Conservation (phyloP, 495 filamentous ascomycete species). For the Neurospora sp. region DNA sequence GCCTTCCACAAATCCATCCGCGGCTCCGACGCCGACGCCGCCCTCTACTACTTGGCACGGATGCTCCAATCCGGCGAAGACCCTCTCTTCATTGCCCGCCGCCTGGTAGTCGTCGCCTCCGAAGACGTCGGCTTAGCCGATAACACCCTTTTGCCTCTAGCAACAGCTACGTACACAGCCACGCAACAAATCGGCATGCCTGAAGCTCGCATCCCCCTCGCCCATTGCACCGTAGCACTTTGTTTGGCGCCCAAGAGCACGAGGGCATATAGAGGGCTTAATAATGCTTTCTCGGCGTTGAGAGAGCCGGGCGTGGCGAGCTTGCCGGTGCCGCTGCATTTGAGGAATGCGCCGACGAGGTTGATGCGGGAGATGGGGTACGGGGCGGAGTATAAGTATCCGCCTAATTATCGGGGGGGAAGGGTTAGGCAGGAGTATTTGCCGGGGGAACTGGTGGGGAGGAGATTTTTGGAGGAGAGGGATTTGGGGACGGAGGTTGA, state of each 20-base stretch:
- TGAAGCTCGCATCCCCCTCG: slow-evolving; percentile 85
- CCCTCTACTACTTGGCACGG: slow-evolving; percentile 85
- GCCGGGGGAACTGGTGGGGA: slow-evolving; percentile 57
- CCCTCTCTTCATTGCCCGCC: slow-evolving; percentile 79
- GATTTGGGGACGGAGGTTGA: slow-evolving; percentile 76
- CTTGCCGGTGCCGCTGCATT: slow-evolving; percentile 72
- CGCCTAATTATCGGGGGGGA: slow-evolving; percentile 80
- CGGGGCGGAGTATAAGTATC: slow-evolving; percentile 92
- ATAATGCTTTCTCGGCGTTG: slow-evolving; percentile 63
- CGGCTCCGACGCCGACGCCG: slow-evolving; percentile 74
- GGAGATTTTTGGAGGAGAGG: slow-evolving; percentile 67
- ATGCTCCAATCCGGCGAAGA: slow-evolving; percentile 98
- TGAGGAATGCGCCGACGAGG: slow-evolving; percentile 83
- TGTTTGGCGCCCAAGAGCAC: no score
- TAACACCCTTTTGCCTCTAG: slow-evolving; percentile 71
- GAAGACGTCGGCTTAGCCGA: slow-evolving; percentile 92
- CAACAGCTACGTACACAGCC: slow-evolving; percentile 73
- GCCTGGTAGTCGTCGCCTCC: slow-evolving; percentile 83
- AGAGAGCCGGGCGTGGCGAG: slow-evolving; percentile 69
- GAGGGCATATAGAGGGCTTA: slow-evolving; percentile 45
- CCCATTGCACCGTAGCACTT: slow-evolving; percentile 53
- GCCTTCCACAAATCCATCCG: slow-evolving; percentile 95
- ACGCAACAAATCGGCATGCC: slow-evolving; percentile 88
- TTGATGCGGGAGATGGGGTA: slow-evolving; percentile 90
- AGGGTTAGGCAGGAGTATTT: slow-evolving; percentile 83